A percentile compares a stretch with the other conserved stretches of the same genome.
Evolutionary conservation across 2,329 filamentous ascomycete genomes (phyloP).

Genomic region (Trichophyton benhamiae): DNA sequence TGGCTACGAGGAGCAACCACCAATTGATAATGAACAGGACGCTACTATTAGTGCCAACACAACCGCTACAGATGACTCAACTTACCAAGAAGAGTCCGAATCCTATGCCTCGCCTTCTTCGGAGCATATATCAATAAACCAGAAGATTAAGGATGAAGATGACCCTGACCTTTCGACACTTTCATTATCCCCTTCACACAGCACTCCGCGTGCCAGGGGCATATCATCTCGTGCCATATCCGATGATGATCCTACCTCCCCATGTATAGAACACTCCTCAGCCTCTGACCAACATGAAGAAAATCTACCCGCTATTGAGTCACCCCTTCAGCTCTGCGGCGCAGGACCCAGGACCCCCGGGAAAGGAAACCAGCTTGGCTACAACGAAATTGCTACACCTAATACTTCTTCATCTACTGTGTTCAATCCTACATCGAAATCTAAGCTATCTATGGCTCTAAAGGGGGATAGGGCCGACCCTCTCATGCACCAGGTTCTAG

Average conservation of each 20-base stretch:
- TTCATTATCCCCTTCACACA: slow-evolving; percentile 34
- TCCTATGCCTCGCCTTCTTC: slow-evolving; percentile 32
- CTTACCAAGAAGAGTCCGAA: slow-evolving; percentile 28
- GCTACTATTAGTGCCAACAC: slow-evolving; percentile 45
- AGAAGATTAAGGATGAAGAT: slow-evolving; percentile 25
- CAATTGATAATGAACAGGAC: slow-evolving; percentile 43
- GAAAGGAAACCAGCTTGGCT: slow-evolving; percentile 16
- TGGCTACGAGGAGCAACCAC: slow-evolving; percentile 72
- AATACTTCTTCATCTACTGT: slow-evolving; percentile 48
- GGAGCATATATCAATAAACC: slow-evolving; percentile 14
- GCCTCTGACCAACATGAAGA: slow-evolving; percentile 62
- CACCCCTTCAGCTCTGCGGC: slow-evolving; percentile 20
- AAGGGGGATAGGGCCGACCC: slow-evolving; percentile 47
- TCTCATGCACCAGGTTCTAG: slow-evolving; percentile 77
- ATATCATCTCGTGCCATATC: slow-evolving; percentile 17
- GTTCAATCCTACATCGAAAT: slow-evolving; percentile 35
- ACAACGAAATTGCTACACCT: slow-evolving; percentile 44
- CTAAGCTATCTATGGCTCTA: slow-evolving; percentile 29
- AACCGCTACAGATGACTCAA: slow-evolving; percentile 39
- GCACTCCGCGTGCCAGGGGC: slow-evolving; percentile 31
- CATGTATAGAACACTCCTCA: slow-evolving; percentile 49
- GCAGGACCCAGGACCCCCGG: slow-evolving; percentile 27
- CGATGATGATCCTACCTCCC: not conserved
- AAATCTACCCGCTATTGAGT: slow-evolving; percentile 27
- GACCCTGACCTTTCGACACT: slow-evolving; percentile 37